phyloP scores from a whole-genome alignment of 306 rosid genomes.

The Malus asiatica region DNA sequence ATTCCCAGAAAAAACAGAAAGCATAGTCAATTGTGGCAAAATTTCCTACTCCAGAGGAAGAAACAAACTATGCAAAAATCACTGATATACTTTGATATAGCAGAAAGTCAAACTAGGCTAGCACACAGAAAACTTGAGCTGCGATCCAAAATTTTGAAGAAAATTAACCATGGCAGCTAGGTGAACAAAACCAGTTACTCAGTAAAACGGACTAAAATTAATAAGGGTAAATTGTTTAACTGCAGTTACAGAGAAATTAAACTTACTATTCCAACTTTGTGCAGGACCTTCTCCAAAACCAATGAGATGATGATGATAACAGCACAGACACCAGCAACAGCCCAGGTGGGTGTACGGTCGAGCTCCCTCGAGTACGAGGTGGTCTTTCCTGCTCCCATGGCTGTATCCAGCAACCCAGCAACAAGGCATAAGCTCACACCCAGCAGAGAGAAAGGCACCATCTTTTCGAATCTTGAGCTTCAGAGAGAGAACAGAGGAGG shows the following conservation, averaged over 20 bases:
- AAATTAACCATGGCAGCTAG: not conserved
- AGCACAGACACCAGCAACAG: conserved; percentile 79
- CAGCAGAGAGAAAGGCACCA: not conserved
- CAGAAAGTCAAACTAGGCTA: not conserved
- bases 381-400: conserved; percentile 44
- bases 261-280: conserved; percentile 65
- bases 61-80: not conserved
- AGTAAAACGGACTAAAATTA: not conserved
- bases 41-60: not conserved
- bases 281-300: conserved; percentile 59
- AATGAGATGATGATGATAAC: conserved; percentile 66
- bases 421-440: conserved; percentile 9
- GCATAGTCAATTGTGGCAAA: not conserved
- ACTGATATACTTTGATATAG: not conserved
- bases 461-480: not conserved
- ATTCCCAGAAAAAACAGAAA: not conserved
- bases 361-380: conserved; percentile 36
- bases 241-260: not conserved
- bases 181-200: not conserved
- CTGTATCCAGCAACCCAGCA: conserved; percentile 12
- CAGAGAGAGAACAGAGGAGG: not conserved
- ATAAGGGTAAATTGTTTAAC: not conserved
- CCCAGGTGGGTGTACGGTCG: conserved; percentile 89
- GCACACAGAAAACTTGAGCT: not conserved
- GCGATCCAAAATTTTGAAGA: not conserved